These are phyloP conservation scores for Coccomyxa sp. DNA, from an alignment of 139 green algal genomes.

Conservation along the genomic window DNA sequence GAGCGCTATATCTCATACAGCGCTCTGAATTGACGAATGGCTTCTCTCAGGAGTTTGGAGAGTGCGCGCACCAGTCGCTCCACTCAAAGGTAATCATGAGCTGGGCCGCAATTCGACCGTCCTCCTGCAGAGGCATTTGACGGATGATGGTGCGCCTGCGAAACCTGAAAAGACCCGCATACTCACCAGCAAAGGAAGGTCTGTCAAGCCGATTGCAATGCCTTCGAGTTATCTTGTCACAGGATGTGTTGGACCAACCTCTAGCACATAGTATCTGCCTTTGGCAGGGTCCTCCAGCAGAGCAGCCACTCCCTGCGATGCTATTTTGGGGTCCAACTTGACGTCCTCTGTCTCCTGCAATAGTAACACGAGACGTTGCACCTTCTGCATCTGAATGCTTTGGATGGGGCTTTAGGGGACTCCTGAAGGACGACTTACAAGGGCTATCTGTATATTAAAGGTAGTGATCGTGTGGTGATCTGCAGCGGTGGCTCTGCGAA, in stretches of 20 bases:
- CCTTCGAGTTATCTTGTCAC: no score
- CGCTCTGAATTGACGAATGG: neutral
- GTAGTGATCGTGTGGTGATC: neutral
- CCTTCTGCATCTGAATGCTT: neutral
- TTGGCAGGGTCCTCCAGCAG: conserved; percentile 12
- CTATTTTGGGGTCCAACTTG: conserved; percentile 12
- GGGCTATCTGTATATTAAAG: conserved; percentile 9
- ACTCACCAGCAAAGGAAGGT: neutral
- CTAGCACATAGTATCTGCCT: conserved; percentile 17
- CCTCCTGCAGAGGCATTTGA: conserved; percentile 22
- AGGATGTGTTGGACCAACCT: no score
- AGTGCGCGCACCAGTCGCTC: conserved; percentile 31
- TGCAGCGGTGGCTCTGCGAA: neutral
- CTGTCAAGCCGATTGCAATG: neutral
- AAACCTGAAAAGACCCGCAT: neutral
- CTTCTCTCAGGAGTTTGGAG: neutral
- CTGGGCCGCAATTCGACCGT: conserved; percentile 28
- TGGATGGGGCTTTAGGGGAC: neutral
- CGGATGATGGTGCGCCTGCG: neutral
- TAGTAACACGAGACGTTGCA: neutral
- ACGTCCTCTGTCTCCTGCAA: conserved; percentile 40
- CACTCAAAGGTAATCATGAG: conserved; percentile 65
- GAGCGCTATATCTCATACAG: no score
- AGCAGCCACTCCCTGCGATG: conserved; percentile 17
- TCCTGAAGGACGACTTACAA: conserved; percentile 3